These are phyloP conservation scores for Nannochloris sp. DNA, from an alignment of 139 green algal species.

Conservation along the genomic window DNA sequence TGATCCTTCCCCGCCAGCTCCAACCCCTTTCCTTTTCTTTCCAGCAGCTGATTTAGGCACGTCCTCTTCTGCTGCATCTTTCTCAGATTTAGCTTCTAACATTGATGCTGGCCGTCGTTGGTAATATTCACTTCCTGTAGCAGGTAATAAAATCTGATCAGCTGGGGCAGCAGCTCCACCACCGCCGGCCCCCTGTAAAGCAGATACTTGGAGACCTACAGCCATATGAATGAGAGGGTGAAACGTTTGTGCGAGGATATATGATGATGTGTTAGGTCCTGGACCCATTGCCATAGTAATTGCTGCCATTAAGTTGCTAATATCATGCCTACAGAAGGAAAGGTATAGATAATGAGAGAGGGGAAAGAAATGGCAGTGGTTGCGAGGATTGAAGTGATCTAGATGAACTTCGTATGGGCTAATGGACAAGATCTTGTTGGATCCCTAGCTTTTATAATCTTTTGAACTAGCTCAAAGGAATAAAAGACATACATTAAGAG, in stretches of 20 bases:
- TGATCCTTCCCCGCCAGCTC: neutral
- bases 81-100: neutral
- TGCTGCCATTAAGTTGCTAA: neutral
- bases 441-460: too few species aligned
- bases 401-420: too few species aligned
- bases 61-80: neutral
- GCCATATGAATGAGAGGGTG: neutral
- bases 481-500: too few species aligned
- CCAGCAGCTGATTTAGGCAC: neutral
- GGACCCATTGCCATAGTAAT: neutral
- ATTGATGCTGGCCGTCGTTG: neutral
- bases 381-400: too few species aligned
- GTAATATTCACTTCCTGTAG: neutral
- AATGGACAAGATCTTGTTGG: too few species aligned
- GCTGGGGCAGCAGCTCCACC: too few species aligned
- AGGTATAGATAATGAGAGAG: neutral
- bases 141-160: neutral
- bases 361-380: neutral
- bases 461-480: too few species aligned
- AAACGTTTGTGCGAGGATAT: neutral
- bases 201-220: neutral
- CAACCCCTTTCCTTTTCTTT: neutral
- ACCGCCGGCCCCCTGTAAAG: neutral
- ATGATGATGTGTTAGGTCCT: neutral
- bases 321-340: neutral